These are phyloP conservation scores for Beta macrorhiza DNA, from an alignment of 179 eudicot genomes.

Conservation along the genomic window DNA sequence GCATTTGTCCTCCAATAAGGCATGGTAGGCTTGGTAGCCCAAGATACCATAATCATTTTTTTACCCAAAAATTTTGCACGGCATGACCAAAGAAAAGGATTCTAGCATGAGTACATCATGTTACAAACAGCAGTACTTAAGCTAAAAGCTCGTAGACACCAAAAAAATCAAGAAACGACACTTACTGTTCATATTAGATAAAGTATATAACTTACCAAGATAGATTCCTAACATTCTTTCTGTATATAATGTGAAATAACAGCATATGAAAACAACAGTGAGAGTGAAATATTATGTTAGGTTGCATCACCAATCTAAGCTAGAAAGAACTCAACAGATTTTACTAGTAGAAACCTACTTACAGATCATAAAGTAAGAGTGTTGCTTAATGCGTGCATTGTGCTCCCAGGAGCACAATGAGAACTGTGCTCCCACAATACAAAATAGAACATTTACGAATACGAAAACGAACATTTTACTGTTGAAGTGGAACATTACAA, in stretches of 20 bases:
- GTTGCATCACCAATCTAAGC: neutral
- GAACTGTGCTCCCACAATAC: too few species aligned
- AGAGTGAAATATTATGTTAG: neutral
- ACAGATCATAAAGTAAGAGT: neutral
- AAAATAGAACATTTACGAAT: too few species aligned
- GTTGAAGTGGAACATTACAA: too few species aligned
- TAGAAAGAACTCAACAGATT: neutral
- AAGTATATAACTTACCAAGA: neutral
- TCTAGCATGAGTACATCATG: neutral
- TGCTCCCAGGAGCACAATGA: too few species aligned
- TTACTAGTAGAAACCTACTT: neutral
- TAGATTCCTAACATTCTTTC: neutral
- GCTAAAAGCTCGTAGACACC: neutral
- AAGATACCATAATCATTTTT: neutral
- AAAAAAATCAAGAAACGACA: too few species aligned
- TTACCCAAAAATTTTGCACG: neutral
- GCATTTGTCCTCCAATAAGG: neutral
- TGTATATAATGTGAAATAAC: neutral
- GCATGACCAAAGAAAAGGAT: neutral
- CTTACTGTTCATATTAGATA: neutral
- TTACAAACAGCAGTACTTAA: neutral
- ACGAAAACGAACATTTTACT: too few species aligned
- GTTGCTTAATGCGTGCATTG: too few species aligned
- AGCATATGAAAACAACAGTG: too few species aligned
- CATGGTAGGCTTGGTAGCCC: neutral